Base-by-base conservation (phyloP, 805 yeast species). In the Suhomyces sp. region DNA sequence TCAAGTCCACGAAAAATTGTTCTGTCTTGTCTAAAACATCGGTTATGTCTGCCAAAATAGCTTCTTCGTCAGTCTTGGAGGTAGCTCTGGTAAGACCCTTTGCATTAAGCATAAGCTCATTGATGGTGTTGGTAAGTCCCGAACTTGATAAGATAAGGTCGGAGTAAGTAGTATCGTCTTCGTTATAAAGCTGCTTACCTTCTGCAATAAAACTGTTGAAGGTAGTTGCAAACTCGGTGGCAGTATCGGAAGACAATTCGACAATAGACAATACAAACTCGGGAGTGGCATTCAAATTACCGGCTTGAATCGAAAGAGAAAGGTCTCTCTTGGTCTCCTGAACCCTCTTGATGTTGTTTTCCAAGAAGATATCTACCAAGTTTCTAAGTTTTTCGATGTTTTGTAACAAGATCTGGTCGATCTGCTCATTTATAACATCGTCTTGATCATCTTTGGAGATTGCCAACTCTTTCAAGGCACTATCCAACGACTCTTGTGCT, bases 231-330 rank as follows among this genome's bases (percentile, higher is more conserved):
- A 91, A 89, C 40, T 87, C 92, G 5, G 92, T 88, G 0, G 92
- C 90, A 13, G 81, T 73, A 40, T 84, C 81, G 0, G 90, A 81
- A 17, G 87, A 79, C 57, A 85, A 80, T 64, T 91, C 97, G 56
- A 86, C 74, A 41, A 88, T 73, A 0, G 93, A 85, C 35, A 85
- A 72, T 22, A 87, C 68, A 60, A 82, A 86, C 57, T 81, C 85
- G 2, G 93, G 88, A 0, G 93, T 81, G 2, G 94, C 78, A 65
- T 84, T 85, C 58, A 84, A 83, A 64, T 88, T 88, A 51, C 94
- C 94, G 4, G 90, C 89, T 68, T 87, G 90, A 82, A 87, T 82
- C 29, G 94, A 89, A 4, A 92, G 86, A 51, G 84, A 86, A 55
- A 89, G 73, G 60, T 86, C 90, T 62, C 81, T 86, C 41, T 81